Evolutionary conservation across 352 stramenopile species (phyloP), one percentile per base, ranked within the genome.

Genomic region (Phytopythium aichiense): DNA sequence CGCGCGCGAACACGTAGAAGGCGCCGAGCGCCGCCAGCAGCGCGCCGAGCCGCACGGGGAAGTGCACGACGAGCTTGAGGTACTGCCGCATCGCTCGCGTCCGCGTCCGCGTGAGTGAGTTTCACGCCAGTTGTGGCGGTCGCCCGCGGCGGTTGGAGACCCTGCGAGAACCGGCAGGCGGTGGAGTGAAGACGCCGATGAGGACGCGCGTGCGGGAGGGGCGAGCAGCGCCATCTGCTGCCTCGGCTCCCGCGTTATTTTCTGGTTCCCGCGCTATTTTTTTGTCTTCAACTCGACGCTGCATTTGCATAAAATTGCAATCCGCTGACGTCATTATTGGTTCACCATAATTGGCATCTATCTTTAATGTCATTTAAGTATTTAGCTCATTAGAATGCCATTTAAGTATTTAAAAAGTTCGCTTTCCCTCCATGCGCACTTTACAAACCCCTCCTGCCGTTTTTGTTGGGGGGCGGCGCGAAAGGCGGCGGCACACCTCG

Each of bases 1-100:
- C 73, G 51, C 79, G 76, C 48, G 82, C 78, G 61, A 87, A 94
- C 31, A 70, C 80, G 68, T 90, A 92, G 66, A 88, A 77, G 46
- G 72, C 58, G 58, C 76, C 78, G 28, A 89, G 66, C 20, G 79
- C 46, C n/a, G 88, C 58, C 38, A 94, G 69, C 40, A 61, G 67
- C 15, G 67, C 58, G 49, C 65, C 75, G 35, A 92, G 66, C 58
- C 86, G 79, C 31, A 67, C 65, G 28, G 84, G 82, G 45, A 90
- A 81, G 62, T 89, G 77, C 50, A 86, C 71, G 25, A 89, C 67
- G 28, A 79, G 53, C 61, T 89, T 87, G 72, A 88, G 69, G 58
- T 83, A 61, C 67, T 72, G 72, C 58, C 60, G 72, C 69, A 73
- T 74, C 18, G 31, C 45, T n/a, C 15, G 35, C 15, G 38, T n/a